Conservation (phyloP, 345 rosid species). For the Arabis alpina region DNA sequence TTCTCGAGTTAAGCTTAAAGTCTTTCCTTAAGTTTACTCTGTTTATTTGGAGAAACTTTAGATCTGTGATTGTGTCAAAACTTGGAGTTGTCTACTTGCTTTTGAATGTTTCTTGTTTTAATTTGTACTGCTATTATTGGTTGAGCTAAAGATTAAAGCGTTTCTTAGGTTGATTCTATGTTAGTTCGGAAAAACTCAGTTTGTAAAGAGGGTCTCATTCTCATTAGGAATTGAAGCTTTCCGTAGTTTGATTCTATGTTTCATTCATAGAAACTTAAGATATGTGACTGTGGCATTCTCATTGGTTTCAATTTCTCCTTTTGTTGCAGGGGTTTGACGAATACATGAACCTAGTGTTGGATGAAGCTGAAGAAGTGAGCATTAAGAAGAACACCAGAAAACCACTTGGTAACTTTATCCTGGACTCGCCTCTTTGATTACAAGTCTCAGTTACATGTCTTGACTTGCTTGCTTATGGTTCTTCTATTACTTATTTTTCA, state of each 20-base stretch:
- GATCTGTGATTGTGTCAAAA: constrained; percentile 1
- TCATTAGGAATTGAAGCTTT: background rate
- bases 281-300: background rate
- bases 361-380: constrained; percentile 94
- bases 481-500: constrained; percentile 35
- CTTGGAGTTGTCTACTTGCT: background rate
- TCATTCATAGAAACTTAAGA: background rate
- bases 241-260: background rate
- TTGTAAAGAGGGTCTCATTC: constrained; percentile 1
- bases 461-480: background rate
- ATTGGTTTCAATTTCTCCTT: background rate
- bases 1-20: too few species aligned
- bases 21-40: too few species aligned
- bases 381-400: constrained; percentile 87
- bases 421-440: background rate
- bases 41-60: background rate
- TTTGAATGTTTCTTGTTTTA: background rate
- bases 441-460: background rate
- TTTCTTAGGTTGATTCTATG: background rate
- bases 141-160: background rate
- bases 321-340: constrained; percentile 85
- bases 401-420: constrained; percentile 61
- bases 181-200: background rate
- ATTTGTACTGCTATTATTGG: background rate
- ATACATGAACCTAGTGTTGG: constrained; percentile 96